phyloP scores from a whole-genome alignment of 352 stramenopile genomes.

The Globisporangium perplexum region DNA sequence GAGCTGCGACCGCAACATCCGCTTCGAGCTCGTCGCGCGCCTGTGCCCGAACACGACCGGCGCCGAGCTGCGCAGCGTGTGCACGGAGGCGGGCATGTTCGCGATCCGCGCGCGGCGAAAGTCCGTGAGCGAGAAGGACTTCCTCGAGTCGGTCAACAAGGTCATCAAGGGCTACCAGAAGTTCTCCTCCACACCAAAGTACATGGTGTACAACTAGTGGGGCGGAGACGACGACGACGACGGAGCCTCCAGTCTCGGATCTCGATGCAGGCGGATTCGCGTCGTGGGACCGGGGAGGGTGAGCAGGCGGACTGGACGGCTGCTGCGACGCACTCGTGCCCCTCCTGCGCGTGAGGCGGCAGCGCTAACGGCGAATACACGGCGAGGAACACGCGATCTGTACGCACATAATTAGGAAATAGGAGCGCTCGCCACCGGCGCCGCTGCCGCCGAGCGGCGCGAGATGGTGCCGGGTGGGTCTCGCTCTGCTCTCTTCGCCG shows the following conservation, averaged over 20 bases:
- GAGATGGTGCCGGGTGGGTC: background rate
- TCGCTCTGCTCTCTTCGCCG: background rate
- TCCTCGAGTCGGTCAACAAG: slow-evolving; percentile 99
- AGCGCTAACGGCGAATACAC: background rate
- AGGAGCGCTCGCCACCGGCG: background rate
- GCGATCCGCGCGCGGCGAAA: slow-evolving; percentile 98
- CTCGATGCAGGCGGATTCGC: too few relatives aligned
- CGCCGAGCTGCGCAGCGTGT: slow-evolving; percentile 97
- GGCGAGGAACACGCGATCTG: background rate
- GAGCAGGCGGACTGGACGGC: background rate
- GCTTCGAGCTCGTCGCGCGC: slow-evolving; percentile 97
- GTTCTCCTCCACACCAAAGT: slow-evolving; percentile 99
- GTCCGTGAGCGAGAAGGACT: slow-evolving; percentile 98
- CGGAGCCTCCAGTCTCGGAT: too few relatives aligned
- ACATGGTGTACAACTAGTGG: slow-evolving; percentile 97
- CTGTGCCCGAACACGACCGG: slow-evolving; percentile 99
- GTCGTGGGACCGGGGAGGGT: too few relatives aligned
- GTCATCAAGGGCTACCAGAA: slow-evolving; percentile 99
- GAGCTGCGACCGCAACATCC: slow-evolving; percentile 98
- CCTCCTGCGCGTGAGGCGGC: too few relatives aligned
- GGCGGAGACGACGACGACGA: background rate
- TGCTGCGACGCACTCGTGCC: too few relatives aligned
- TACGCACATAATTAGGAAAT: background rate
- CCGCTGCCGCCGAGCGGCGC: too few relatives aligned
- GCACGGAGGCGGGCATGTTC: slow-evolving; percentile 98